Evolutionary conservation across 768 basidiomycete genomes (phyloP).

Genomic region (Auricularia cornea): DNA sequence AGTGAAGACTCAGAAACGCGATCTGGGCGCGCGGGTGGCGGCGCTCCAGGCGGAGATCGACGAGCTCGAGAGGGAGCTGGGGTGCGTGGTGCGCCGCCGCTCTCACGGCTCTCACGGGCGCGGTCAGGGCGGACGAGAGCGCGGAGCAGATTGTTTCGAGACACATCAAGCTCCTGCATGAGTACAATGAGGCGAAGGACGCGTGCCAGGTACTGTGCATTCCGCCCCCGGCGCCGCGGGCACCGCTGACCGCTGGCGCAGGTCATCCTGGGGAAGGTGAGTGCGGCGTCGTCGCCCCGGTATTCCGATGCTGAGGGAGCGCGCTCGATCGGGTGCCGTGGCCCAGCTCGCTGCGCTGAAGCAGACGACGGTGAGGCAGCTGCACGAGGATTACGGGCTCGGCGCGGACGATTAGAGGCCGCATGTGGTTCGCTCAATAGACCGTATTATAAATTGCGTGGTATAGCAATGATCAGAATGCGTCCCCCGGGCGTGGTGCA

Average conservation of each 20-base stretch:
- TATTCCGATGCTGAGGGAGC: constrained; percentile 1
- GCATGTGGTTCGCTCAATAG: neutral
- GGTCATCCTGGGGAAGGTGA: constrained; percentile 73
- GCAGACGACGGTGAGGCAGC: constrained; percentile 61
- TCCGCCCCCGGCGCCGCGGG: neutral
- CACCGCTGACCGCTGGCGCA: constrained; percentile 18
- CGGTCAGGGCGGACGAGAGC: constrained; percentile 34
- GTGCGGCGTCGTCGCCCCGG: constrained; percentile 7
- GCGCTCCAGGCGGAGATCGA: constrained; percentile 39
- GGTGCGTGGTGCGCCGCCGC: constrained; percentile 22
- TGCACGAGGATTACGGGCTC: constrained; percentile 65
- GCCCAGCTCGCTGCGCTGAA: constrained; percentile 61
- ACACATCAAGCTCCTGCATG: constrained; percentile 65
- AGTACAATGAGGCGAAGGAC: constrained; percentile 77
- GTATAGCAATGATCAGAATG: neutral
- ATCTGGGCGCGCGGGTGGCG: constrained; percentile 8
- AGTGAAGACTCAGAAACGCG: neutral
- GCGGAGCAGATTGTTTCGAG: constrained; percentile 52
- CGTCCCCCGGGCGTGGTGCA: neutral
- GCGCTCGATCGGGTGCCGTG: constrained; percentile 11
- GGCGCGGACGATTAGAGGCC: constrained; percentile 41
- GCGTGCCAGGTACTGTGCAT: constrained; percentile 59
- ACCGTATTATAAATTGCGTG: neutral
- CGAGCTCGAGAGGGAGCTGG: constrained; percentile 38
- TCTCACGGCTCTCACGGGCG: neutral